Evolutionary conservation across 1,139 yeast genomes (phyloP), one percentile per base, ranked within the genome.

Genomic region (Eremothecium coryli): DNA sequence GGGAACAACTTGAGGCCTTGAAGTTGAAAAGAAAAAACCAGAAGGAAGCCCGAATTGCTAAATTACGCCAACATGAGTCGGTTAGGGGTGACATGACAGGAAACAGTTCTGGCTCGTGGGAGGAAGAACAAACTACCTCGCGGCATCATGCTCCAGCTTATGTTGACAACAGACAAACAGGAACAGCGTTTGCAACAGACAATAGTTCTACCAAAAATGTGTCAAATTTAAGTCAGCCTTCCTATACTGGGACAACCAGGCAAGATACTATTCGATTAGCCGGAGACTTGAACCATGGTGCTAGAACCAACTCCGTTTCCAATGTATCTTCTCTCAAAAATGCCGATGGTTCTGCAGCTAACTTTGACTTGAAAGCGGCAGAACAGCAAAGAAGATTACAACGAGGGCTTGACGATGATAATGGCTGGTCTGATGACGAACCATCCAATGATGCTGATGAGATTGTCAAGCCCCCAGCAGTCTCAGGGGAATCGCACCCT

Each of bases 331-430:
- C 75, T 54, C 74, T 76, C 58, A 73, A 73, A 46, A 66, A 70
- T 14, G 26, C 43, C 2, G 31, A 40, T 7, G 34, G 49, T 10
- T 29, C 49, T 3, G 45, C 58, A 2, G 45, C 61, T 2, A 49
- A 60, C 10, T 57, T 72, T 40, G 81, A 76, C 49, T 62, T 71
- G 0, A 64, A 65, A 41, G 74, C 75, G 41, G 71, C 77, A 5
- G 77, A 71, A 33, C 74, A 72, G 2, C 85, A 77, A 54, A 65
- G 85, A 51, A 73, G 67, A 14, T 68, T 78, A 5, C 85, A 77
- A 54, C 64, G 82, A 52, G 84, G 85, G 3, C 52, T 68, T 31
- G 49, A 42, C 26, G 70, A 65, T 36, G 70, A 66, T 36, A 80
- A 71, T 43, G 75, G 74, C 40, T 75, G 73, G 48, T 71, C 69